Evolutionary conservation across 2,329 filamentous ascomycete genomes (phyloP), one percentile per base, ranked within the genome.

Genomic region (Ceratocystis huliohia): DNA sequence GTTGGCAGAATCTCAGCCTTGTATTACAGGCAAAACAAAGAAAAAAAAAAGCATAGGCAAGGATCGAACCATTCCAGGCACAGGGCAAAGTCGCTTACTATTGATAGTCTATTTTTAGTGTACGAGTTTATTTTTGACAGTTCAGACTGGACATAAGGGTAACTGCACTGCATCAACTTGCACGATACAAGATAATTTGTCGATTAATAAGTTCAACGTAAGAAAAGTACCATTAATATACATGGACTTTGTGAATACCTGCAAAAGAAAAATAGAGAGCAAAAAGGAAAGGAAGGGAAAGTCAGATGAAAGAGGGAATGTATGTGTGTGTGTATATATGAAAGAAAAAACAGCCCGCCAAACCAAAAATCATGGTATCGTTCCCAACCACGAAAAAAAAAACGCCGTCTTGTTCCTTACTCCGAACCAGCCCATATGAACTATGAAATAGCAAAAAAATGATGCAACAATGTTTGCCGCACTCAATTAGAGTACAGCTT

Each of bases 41-140:
- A 20, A 20, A 5, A n/a, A 50, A 22, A 53, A 8, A n/a, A 37
- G 56, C 56, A 59, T 37, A 17, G 56, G 56, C 44, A 66, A 63
- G 61, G 61, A 63, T 59, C 56, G 25, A n/a, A 15, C 53, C 53
- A 57, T 33, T 57, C 30, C 53, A 57, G 53, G 53, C 53, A 57
- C 56, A 59, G 37, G 13, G 7, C 30, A 15, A 20, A 28, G 28
- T 7, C 56, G 56, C 56, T 37, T 59, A n/a, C 37, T 28, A 37
- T 15, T 8, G 4, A 59, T 17, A 1, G 15, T 59, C 56, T 59
- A 59, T 37, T 59, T 59, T 59, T 59, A 59, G 56, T 13, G 56
- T 8, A 37, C 3, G 56, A 3, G 56, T 33, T 59, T 59, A 59
- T 59, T 59, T 59, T 37, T 59, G 56, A 59, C 56, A 59, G 56